Percentiles rank a stretch among this genome's conserved stretches.
Conservation (phyloP, 2,329 filamentous ascomycete genomes). For the Colletotrichum tamarilloi region DNA sequence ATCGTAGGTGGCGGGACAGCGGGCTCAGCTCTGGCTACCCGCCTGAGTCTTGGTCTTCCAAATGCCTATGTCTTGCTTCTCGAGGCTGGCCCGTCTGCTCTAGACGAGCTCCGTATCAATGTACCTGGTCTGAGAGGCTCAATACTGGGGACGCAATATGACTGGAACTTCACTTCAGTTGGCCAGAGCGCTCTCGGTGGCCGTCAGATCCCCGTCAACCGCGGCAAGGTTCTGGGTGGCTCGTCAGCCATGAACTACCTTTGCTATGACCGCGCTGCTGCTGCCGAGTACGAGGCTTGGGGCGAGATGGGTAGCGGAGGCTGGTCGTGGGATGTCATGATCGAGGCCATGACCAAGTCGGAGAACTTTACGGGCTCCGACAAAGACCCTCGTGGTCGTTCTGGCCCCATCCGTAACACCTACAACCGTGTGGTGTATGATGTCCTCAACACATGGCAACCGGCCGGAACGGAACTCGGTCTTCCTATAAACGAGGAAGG, state of each 20-base stretch:
- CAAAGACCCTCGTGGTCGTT: slow-evolving; percentile 35
- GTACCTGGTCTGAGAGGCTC: slow-evolving; percentile 46
- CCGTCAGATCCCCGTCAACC: slow-evolving; percentile 53
- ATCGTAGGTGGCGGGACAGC: slow-evolving; percentile 23
- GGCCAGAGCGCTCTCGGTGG: slow-evolving; percentile 52
- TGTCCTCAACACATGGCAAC: slow-evolving; percentile 30
- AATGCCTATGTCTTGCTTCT: slow-evolving; percentile 43
- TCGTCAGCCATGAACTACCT: slow-evolving; percentile 58
- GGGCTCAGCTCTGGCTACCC: slow-evolving; percentile 34
- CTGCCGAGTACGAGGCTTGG: slow-evolving; percentile 51
- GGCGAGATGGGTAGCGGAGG: slow-evolving; percentile 47
- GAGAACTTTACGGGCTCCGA: slow-evolving; percentile 41
- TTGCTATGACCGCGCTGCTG: slow-evolving; percentile 49
- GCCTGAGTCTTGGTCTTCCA: slow-evolving; percentile 46
- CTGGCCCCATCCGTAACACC: slow-evolving; percentile 38
- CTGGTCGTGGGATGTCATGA: slow-evolving; percentile 51
- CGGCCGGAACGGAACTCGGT: slow-evolving; percentile 22
- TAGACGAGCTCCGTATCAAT: slow-evolving; percentile 45
- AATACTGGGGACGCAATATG: slow-evolving; percentile 41
- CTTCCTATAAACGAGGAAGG: slow-evolving; percentile 19
- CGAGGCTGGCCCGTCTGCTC: slow-evolving; percentile 43
- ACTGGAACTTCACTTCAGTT: slow-evolving; percentile 58
- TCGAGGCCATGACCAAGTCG: slow-evolving; percentile 43
- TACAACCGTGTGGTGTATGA: slow-evolving; percentile 32
- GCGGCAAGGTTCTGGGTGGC: slow-evolving; percentile 62